phyloP scores from a whole-genome alignment of 352 stramenopile species.

The Globisporangium paddicum region DNA sequence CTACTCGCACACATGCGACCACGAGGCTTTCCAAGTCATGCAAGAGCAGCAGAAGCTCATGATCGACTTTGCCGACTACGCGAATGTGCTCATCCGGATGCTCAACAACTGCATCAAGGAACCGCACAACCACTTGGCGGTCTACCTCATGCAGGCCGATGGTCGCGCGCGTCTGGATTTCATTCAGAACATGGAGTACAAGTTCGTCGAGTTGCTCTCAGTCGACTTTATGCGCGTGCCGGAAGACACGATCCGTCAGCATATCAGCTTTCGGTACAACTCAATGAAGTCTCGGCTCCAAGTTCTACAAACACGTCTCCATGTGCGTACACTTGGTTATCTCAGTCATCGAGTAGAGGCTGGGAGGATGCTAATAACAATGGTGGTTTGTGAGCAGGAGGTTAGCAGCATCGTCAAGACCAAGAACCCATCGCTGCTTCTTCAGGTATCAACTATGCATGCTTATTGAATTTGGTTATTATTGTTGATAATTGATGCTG shows the following conservation, averaged over 20 bases:
- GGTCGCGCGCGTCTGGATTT: constrained; percentile 90
- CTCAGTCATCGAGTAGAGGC: not conserved
- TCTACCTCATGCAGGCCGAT: constrained; percentile 92
- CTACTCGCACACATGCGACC: constrained; percentile 88
- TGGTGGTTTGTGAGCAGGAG: constrained; percentile 38
- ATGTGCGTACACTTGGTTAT: constrained; percentile 35
- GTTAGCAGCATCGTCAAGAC: constrained; percentile 94
- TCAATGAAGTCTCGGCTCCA: constrained; percentile 91
- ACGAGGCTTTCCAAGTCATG: constrained; percentile 85
- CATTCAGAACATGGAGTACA: constrained; percentile 97
- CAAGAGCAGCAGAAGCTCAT: constrained; percentile 95
- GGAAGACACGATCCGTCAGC: constrained; percentile 89
- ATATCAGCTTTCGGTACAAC: constrained; percentile 94
- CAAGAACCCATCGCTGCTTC: constrained; percentile 91
- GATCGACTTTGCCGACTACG: constrained; percentile 94
- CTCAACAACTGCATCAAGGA: constrained; percentile 96
- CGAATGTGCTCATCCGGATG: constrained; percentile 92
- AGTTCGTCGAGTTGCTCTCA: constrained; percentile 93
- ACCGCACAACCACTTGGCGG: constrained; percentile 90
- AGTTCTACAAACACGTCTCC: constrained; percentile 88
- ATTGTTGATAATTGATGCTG: not conserved
- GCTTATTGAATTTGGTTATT: not conserved
- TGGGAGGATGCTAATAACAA: not conserved
- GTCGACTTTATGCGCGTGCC: constrained; percentile 87
- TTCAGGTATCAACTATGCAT: constrained; percentile 62